Evolutionary conservation across 306 rosid species (phyloP).

Genomic region (Prunus dulcis): DNA sequence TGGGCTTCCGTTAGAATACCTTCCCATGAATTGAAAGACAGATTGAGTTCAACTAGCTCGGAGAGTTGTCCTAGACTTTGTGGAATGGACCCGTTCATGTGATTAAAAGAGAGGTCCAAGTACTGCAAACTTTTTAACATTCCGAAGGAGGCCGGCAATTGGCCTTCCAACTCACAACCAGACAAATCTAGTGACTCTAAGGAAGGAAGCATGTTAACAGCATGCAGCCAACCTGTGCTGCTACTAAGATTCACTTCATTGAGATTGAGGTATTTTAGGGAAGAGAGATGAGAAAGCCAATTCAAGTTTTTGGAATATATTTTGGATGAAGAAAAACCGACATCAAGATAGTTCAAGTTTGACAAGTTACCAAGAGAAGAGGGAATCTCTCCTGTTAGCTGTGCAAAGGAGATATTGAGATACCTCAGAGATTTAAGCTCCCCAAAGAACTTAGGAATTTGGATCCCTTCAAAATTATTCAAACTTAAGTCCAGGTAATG

Average conservation of each 20-base stretch:
- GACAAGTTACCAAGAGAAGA: too few relatives aligned
- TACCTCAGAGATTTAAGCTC: too few relatives aligned
- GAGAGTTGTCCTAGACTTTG: slow-evolving; percentile 38
- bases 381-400: too few relatives aligned
- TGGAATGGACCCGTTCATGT: slow-evolving; percentile 33
- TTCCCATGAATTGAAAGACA: not conserved
- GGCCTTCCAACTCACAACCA: not conserved
- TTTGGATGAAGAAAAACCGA: too few relatives aligned
- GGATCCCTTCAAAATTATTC: too few relatives aligned
- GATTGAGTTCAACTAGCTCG: slow-evolving; percentile 1
- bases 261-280: slow-evolving; percentile 33
- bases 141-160: not conserved
- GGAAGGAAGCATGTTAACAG: not conserved
- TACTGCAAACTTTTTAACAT: not conserved
- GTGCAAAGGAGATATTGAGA: too few relatives aligned
- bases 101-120: slow-evolving; percentile 11
- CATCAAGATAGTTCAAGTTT: too few relatives aligned
- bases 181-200: slow-evolving; percentile 10
- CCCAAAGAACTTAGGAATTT: too few relatives aligned
- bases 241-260: slow-evolving; percentile 17
- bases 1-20: slow-evolving; percentile 30
- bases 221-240: not conserved
- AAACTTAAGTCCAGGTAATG: too few relatives aligned
- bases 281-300: slow-evolving; percentile 32
- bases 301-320: not conserved